Evolutionary conservation across 768 basidiomycete genomes (phyloP).

Genomic region (Russula sp.): DNA sequence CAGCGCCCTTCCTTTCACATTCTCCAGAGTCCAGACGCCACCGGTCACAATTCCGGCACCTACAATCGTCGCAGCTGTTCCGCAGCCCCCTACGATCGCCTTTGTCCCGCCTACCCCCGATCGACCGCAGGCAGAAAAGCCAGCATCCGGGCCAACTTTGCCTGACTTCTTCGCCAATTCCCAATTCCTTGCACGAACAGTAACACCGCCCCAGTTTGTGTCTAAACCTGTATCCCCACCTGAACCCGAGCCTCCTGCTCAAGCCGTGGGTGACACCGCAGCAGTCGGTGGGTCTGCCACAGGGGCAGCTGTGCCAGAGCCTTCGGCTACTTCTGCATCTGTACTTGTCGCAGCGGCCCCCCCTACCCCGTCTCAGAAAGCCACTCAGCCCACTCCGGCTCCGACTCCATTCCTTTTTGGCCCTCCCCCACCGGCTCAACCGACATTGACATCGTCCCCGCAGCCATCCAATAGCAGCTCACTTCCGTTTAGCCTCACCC

Average conservation of each 20-base stretch:
- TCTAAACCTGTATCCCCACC: slow-evolving; percentile 10
- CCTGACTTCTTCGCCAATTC: slow-evolving; percentile 65
- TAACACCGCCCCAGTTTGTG: slow-evolving; percentile 24
- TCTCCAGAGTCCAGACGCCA: slow-evolving; percentile 20
- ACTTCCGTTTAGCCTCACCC: slow-evolving; percentile 18
- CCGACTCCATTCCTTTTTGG: slow-evolving; percentile 6
- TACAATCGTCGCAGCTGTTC: not conserved
- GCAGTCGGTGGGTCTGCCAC: not conserved
- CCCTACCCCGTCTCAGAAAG: not conserved
- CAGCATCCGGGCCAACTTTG: slow-evolving; percentile 30
- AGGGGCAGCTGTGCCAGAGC: not conserved
- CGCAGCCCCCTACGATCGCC: slow-evolving; percentile 28
- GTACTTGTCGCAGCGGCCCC: not conserved
- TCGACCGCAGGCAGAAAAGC: slow-evolving; percentile 9
- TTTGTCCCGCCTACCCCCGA: slow-evolving; percentile 31
- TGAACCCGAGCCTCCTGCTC: not conserved
- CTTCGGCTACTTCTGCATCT: not conserved
- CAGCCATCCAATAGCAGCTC: not conserved
- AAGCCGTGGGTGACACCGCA: not conserved
- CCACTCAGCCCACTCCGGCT: not conserved
- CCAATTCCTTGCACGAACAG: slow-evolving; percentile 33
- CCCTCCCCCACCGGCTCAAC: not conserved
- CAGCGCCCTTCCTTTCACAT: slow-evolving; percentile 23
- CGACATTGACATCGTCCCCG: not conserved
- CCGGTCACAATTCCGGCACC: slow-evolving; percentile 28